Evolutionary conservation across 768 basidiomycete genomes (phyloP), one percentile per base, ranked within the genome.

Genomic region (Amanita phalloides): DNA sequence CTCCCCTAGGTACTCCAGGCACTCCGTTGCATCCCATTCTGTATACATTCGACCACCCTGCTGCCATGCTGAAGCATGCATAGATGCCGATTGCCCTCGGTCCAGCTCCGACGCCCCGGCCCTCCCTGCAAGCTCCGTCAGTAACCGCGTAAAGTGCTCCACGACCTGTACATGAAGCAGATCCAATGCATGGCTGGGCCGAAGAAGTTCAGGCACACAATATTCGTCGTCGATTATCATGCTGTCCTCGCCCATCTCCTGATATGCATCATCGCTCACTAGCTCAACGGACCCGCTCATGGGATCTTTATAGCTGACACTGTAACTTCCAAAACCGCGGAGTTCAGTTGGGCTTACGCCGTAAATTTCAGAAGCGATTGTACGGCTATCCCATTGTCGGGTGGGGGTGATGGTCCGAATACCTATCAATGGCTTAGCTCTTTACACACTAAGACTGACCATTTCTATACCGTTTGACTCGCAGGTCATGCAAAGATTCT

Each of bases 111-210:
- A 61, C 2, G 74, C 79, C 7, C 74, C 79, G 6, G 81, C 74
- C 51, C 74, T 75, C 45, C 64, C 69, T 28, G 76, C 82, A 2
- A 87, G 71, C 45, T 79, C 78, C 32, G 73, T 64, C 43, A 90
- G 71, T 48, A 86, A 64, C 45, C 74, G 71, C 30, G 73, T 73
- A 60, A 89, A 89, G 62, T 87, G 79, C 38, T 82, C 79, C 46
- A 85, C 72, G 45, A 87, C 74, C 56, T 84, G 79, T 20, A 78
- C 62, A 61, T 89, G 87, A 45, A 89, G 72, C 54, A 73, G 66
- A 64, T 84, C 83, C 54, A 83, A 69, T 4, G 82, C 72, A 58
- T 86, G 78, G 52, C 72, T 73, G 4, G 79, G 76, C 26, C 64
- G 61, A 45, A 71, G 66, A 36, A 62, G 58, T 33, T 66, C 66